These are phyloP conservation scores for Aspergillus fructus DNA, from an alignment of 2,329 filamentous ascomycete species.

Conservation along the genomic window DNA sequence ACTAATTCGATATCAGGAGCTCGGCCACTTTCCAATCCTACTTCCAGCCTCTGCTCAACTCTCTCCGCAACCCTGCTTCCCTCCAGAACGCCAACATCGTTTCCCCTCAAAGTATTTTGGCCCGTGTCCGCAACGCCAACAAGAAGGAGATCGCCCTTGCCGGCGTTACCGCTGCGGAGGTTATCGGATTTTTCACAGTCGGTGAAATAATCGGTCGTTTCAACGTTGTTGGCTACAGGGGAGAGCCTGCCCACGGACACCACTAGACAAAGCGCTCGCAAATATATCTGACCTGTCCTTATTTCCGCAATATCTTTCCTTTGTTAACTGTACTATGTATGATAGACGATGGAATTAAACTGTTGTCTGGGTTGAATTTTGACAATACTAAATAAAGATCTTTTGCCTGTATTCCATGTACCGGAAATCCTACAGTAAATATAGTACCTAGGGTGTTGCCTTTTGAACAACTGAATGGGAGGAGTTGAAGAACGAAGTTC, in stretches of 20 bases:
- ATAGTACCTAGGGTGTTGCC: background rate
- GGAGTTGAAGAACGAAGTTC: background rate
- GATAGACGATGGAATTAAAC: conserved; percentile 49
- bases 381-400: conserved; percentile 10
- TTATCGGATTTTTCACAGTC: conserved; percentile 94
- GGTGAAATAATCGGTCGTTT: conserved; percentile 95
- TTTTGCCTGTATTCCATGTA: conserved; percentile 13
- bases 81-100: conserved; percentile 56
- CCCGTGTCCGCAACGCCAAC: conserved; percentile 67
- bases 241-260: conserved; percentile 55
- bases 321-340: conserved; percentile 43
- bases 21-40: conserved; percentile 81
- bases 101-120: conserved; percentile 55
- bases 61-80: conserved; percentile 67
- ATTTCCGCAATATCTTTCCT: conserved; percentile 33
- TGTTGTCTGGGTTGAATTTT: conserved; percentile 39
- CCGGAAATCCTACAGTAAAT: background rate
- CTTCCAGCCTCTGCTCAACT: conserved; percentile 73
- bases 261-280: conserved; percentile 31
- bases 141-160: conserved; percentile 68
- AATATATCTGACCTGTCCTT: conserved; percentile 28
- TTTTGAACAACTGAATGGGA: background rate
- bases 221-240: conserved; percentile 92
- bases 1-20: conserved; percentile 55
- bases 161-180: conserved; percentile 79